These are phyloP conservation scores for Blastobotrys robertii DNA, from an alignment of 805 yeast species.

Conservation along the genomic window DNA sequence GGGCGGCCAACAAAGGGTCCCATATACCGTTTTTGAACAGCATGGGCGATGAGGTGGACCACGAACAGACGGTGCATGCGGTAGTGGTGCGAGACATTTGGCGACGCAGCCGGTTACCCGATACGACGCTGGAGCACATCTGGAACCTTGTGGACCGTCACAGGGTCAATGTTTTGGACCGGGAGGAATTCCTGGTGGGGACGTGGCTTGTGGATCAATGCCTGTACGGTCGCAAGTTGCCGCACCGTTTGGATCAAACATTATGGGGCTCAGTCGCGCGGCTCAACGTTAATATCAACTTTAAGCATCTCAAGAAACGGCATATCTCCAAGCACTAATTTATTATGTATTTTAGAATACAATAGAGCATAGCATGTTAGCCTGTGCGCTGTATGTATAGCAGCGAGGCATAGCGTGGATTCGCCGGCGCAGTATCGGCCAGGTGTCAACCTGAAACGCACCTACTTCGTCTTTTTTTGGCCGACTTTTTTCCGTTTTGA, in stretches of 20 bases:
- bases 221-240: conserved; percentile 84
- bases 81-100: conserved; percentile 69
- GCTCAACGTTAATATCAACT: conserved; percentile 30
- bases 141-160: conserved; percentile 55
- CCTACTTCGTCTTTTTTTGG: too few species aligned
- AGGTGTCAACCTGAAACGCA: too few species aligned
- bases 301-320: conserved; percentile 9
- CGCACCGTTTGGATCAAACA: conserved; percentile 51
- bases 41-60: conserved; percentile 19
- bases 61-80: conserved; percentile 37
- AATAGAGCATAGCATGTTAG: too few species aligned
- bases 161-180: conserved; percentile 62
- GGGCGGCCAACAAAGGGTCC: conserved; percentile 78
- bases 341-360: too few species aligned
- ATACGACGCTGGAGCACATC: conserved; percentile 46
- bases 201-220: conserved; percentile 98
- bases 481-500: too few species aligned
- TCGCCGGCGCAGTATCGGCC: too few species aligned
- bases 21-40: conserved; percentile 23
- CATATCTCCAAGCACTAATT: too few species aligned
- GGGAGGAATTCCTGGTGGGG: conserved; percentile 85
- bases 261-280: conserved; percentile 72
- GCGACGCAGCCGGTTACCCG: conserved; percentile 66
- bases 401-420: too few species aligned
- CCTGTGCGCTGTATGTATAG: too few species aligned